Evolutionary conservation across 345 rosid genomes (phyloP).

Genomic region (Melaleuca alternifolia): DNA sequence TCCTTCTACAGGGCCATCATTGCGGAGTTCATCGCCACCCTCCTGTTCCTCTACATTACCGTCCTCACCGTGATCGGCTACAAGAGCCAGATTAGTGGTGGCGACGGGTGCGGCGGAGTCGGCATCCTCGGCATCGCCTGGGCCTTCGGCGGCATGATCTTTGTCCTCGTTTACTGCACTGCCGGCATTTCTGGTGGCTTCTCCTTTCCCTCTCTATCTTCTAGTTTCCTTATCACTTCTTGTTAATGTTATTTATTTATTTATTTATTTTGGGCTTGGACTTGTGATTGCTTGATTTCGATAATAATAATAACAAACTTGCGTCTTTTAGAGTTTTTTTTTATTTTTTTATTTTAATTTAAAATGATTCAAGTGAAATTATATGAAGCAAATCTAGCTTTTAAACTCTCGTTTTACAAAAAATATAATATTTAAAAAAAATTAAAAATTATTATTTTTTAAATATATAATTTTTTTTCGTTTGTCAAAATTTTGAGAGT

Average conservation of each 20-base stretch:
- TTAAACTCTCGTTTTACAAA: too few relatives aligned
- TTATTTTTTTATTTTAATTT: background rate
- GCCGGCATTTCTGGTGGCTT: slow-evolving; percentile 30
- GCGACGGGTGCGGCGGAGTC: slow-evolving; percentile 19
- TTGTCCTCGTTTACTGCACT: slow-evolving; percentile 38
- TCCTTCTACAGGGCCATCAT: slow-evolving; percentile 31
- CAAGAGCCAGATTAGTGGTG: slow-evolving; percentile 20
- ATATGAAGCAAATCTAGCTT: slow-evolving; percentile 34
- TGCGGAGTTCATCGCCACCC: slow-evolving; percentile 36
- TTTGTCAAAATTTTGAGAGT: too few relatives aligned
- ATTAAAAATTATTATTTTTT: too few relatives aligned
- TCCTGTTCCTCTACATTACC: slow-evolving; percentile 29
- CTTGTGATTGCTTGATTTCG: background rate
- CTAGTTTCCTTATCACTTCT: background rate
- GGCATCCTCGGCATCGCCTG: slow-evolving; percentile 37
- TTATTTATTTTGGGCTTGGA: too few relatives aligned
- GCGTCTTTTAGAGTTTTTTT: background rate
- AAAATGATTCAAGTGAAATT: background rate
- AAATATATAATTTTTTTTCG: too few relatives aligned
- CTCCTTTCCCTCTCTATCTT: background rate
- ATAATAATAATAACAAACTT: background rate
- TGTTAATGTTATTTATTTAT: too few relatives aligned
- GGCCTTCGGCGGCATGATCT: slow-evolving; percentile 45
- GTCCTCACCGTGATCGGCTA: slow-evolving; percentile 31
- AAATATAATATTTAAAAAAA: too few relatives aligned